These are phyloP conservation scores for Aegilops sharonensis DNA, from an alignment of 176 grass and related monocot genomes.

Conservation along the genomic window DNA sequence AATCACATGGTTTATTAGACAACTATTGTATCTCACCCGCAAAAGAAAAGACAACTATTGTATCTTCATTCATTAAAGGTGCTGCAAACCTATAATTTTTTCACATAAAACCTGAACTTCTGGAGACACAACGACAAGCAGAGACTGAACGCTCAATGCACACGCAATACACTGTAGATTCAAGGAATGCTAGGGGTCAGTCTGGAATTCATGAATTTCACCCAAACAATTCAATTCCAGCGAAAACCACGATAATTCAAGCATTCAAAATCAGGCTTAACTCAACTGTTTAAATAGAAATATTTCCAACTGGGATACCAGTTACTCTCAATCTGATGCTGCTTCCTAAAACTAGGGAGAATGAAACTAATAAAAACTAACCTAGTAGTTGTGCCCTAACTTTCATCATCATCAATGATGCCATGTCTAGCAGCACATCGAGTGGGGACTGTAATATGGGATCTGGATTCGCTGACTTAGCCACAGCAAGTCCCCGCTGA, in stretches of 20 bases:
- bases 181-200: background rate
- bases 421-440: slow-evolving; percentile 25
- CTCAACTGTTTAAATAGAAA: too few relatives aligned
- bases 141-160: background rate
- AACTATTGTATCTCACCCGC: too few relatives aligned
- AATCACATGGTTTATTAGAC: too few relatives aligned
- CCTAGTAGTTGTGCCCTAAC: background rate
- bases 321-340: background rate
- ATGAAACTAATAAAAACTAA: background rate
- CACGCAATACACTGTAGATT: background rate
- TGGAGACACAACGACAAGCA: background rate
- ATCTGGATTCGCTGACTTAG: too few relatives aligned
- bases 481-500: too few relatives aligned
- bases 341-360: background rate
- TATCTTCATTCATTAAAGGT: too few relatives aligned
- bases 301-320: background rate
- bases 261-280: background rate
- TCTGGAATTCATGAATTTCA: background rate
- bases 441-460: background rate
- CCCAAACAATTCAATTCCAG: background rate
- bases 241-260: background rate
- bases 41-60: too few relatives aligned
- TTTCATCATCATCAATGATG: slow-evolving; percentile 33
- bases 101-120: background rate
- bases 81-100: too few relatives aligned